Evolutionary conservation across 352 stramenopile species (phyloP).

Genomic region (Thalassiosira mediterranea): DNA sequence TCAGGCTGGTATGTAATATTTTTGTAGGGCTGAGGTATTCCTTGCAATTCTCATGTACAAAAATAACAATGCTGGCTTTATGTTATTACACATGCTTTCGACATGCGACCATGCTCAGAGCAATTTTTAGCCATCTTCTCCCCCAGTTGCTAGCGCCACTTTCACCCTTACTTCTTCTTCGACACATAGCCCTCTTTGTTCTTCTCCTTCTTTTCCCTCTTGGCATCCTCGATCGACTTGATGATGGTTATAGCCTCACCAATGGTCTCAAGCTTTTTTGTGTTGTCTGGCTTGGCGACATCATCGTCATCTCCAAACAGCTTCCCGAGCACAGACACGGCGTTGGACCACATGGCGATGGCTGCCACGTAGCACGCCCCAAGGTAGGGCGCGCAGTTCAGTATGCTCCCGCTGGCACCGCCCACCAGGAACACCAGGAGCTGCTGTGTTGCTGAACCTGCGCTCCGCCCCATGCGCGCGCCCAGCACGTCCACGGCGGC

Average conservation of each 20-base stretch:
- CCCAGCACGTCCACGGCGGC: slow-evolving; percentile 53
- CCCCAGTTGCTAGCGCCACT: too few relatives aligned
- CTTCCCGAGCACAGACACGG: slow-evolving; percentile 32
- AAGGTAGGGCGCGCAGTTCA: slow-evolving; percentile 50
- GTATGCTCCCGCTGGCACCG: slow-evolving; percentile 40
- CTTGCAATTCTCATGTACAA: too few relatives aligned
- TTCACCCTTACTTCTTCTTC: too few relatives aligned
- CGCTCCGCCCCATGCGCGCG: slow-evolving; percentile 40
- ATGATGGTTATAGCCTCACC: slow-evolving; percentile 47
- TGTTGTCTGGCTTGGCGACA: slow-evolving; percentile 25
- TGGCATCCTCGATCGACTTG: slow-evolving; percentile 46
- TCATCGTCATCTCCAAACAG: slow-evolving; percentile 38
- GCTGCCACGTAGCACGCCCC: slow-evolving; percentile 35
- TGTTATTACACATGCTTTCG: too few relatives aligned
- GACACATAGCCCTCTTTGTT: too few relatives aligned
- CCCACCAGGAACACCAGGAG: slow-evolving; percentile 39
- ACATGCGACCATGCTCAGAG: too few relatives aligned
- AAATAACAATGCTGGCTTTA: too few relatives aligned
- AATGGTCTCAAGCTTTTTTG: slow-evolving; percentile 34
- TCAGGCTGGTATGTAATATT: too few relatives aligned
- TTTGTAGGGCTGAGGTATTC: too few relatives aligned
- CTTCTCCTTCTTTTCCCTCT: slow-evolving; percentile 47
- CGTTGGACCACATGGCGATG: slow-evolving; percentile 45
- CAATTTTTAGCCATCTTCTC: too few relatives aligned
- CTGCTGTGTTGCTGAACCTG: slow-evolving; percentile 46